phyloP scores from a whole-genome alignment of 352 stramenopile species.

The Phytophthora crassamura region DNA sequence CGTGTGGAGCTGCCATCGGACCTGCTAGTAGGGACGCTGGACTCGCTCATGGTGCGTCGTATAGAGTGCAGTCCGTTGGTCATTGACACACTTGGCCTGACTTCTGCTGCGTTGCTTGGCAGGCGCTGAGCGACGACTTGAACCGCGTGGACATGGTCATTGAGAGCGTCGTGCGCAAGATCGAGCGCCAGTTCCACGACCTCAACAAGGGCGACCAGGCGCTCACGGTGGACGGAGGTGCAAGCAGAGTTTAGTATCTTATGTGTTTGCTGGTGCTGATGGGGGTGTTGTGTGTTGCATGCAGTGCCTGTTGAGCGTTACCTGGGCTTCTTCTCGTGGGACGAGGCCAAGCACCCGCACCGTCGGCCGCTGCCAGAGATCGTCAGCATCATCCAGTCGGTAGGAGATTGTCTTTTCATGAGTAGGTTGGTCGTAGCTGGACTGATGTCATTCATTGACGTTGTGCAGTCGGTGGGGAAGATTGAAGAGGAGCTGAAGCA shows the following conservation, averaged over 20 bases:
- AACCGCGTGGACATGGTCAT: conserved; percentile 95
- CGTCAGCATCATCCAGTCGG: conserved; percentile 94
- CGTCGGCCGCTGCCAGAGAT: conserved; percentile 96
- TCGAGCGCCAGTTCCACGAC: conserved; percentile 97
- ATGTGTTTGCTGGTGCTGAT: background rate
- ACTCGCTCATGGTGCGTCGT: conserved; percentile 95
- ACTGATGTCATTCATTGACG: conserved; percentile 1
- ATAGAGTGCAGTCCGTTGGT: background rate
- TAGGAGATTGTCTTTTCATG: conserved; percentile 34
- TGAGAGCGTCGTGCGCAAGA: conserved; percentile 96
- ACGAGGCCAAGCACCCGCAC: conserved; percentile 98
- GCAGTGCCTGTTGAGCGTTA: conserved; percentile 93
- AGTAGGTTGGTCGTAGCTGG: background rate
- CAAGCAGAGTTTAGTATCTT: background rate
- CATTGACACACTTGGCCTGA: background rate
- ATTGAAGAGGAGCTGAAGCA: conserved; percentile 98
- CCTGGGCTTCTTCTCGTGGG: conserved; percentile 98
- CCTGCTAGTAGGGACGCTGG: conserved; percentile 96
- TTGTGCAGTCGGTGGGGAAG: conserved; percentile 86
- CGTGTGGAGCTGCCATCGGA: conserved; percentile 93
- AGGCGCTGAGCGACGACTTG: conserved; percentile 93
- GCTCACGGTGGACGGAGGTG: conserved; percentile 87
- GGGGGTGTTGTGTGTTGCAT: conserved; percentile 5
- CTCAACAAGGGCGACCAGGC: conserved; percentile 89
- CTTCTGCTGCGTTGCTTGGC: background rate